Percentiles rank a stretch among this genome's conserved stretches.
Evolutionary conservation across 1,284 basidiomycete genomes (phyloP).

Genomic region (Ustilago shanxiensis): DNA sequence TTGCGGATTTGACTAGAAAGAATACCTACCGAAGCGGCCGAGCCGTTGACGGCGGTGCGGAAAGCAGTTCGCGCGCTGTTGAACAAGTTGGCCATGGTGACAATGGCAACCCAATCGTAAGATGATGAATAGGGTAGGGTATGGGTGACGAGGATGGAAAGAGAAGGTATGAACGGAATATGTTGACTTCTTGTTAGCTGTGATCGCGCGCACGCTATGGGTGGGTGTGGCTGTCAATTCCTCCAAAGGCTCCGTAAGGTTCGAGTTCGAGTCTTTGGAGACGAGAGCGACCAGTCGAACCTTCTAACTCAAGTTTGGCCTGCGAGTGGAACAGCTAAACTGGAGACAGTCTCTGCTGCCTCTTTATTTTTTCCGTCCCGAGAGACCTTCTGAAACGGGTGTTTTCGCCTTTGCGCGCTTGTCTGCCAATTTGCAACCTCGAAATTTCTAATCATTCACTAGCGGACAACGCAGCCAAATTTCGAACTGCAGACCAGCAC

Average conservation of each 20-base stretch:
- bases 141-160: slow-evolving; percentile 5
- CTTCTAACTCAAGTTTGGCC: neutral
- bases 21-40: slow-evolving; percentile 55
- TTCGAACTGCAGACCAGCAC: slow-evolving; percentile 15
- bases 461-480: neutral
- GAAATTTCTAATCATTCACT: neutral
- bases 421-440: neutral
- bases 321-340: neutral
- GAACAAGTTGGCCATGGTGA: slow-evolving; percentile 55
- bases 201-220: neutral
- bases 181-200: neutral
- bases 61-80: slow-evolving; percentile 54
- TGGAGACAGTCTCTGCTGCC: slow-evolving; percentile 15
- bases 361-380: neutral
- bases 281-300: neutral
- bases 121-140: slow-evolving; percentile 5
- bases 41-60: slow-evolving; percentile 52
- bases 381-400: slow-evolving; percentile 1
- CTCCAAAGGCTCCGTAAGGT: too few relatives aligned
- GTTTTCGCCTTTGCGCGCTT: neutral
- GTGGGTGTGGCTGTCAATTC: slow-evolving; percentile 8
- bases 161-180: slow-evolving; percentile 1
- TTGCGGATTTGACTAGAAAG: neutral
- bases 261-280: neutral
- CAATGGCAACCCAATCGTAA: slow-evolving; percentile 23